Conservation (phyloP, 148 eudicot genomes). For the Drosera capensis region DNA sequence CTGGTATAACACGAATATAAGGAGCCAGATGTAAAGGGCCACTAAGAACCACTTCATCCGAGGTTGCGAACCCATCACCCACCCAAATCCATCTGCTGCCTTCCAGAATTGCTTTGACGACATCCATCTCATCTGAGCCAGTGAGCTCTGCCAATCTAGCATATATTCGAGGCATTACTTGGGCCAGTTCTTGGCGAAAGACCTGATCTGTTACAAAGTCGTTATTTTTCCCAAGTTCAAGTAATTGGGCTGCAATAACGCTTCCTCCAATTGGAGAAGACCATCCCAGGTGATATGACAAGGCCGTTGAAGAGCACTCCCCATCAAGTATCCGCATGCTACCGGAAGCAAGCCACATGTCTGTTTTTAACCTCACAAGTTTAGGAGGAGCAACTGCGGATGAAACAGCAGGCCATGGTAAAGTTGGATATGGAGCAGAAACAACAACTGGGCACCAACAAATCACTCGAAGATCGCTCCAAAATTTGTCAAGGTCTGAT, state of each 20-base stretch:
- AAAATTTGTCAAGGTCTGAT: slow-evolving; percentile 79
- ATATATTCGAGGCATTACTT: slow-evolving; percentile 95
- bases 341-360: slow-evolving; percentile 94
- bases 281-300: slow-evolving; percentile 88
- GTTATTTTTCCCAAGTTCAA: slow-evolving; percentile 96
- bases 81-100: slow-evolving; percentile 99
- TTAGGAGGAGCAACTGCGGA: slow-evolving; percentile 93
- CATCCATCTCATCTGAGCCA: slow-evolving; percentile 86
- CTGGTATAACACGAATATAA: slow-evolving; percentile 88
- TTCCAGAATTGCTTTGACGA: slow-evolving; percentile 89
- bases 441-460: slow-evolving; percentile 92
- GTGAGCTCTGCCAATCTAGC: slow-evolving; percentile 49
- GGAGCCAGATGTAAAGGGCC: slow-evolving; percentile 98
- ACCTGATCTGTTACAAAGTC: slow-evolving; percentile 69
- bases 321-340: slow-evolving; percentile 95
- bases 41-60: slow-evolving; percentile 84
- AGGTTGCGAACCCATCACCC: slow-evolving; percentile 94
- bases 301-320: slow-evolving; percentile 80
- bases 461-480: slow-evolving; percentile 81
- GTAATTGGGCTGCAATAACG: slow-evolving; percentile 97
- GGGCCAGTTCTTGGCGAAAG: slow-evolving; percentile 72
- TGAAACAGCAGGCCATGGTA: slow-evolving; percentile 88
- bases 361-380: slow-evolving; percentile 60
- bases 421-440: slow-evolving; percentile 58
- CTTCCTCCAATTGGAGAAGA: slow-evolving; percentile 84